A percentile compares a stretch with the other conserved stretches of the same genome.
These are phyloP conservation scores for Lasiosphaeriaceae sp. DNA, from an alignment of 495 filamentous ascomycete genomes.

Conservation along the genomic window DNA sequence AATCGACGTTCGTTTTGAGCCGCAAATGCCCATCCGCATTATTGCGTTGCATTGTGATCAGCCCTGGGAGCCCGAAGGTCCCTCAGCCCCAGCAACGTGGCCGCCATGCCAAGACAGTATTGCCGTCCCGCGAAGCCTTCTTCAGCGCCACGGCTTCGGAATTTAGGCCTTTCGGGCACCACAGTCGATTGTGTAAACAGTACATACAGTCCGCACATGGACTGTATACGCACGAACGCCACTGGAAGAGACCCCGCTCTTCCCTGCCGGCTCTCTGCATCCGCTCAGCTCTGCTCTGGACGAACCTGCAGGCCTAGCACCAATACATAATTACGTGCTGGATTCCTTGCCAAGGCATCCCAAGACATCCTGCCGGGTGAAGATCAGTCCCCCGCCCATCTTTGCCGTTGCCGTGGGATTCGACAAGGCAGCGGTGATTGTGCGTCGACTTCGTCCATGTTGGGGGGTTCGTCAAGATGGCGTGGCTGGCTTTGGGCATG, in stretches of 20 bases:
- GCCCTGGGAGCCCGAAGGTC: not conserved
- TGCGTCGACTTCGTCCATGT: too few relatives aligned
- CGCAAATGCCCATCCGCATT: not conserved
- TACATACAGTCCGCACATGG: too few relatives aligned
- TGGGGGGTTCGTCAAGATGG: too few relatives aligned
- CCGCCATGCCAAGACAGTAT: slow-evolving; percentile 1
- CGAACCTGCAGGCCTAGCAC: not conserved
- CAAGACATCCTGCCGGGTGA: too few relatives aligned
- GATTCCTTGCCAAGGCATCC: too few relatives aligned
- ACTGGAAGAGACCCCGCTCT: not conserved
- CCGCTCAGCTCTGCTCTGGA: not conserved
- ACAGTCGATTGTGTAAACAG: not conserved
- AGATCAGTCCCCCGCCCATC: too few relatives aligned
- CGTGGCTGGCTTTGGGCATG: too few relatives aligned
- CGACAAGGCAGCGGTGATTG: too few relatives aligned
- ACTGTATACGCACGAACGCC: not conserved
- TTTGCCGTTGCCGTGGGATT: too few relatives aligned
- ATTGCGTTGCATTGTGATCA: not conserved
- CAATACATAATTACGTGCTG: too few relatives aligned
- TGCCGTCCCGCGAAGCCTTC: not conserved
- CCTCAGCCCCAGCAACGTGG: slow-evolving; percentile 1
- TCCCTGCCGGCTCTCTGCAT: not conserved
- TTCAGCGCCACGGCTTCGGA: not conserved
- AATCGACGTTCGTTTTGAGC: not conserved
- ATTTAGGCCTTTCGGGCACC: not conserved